Base-by-base conservation (phyloP, 2,329 filamentous ascomycete genomes). In the Sclerotinia subarctica region DNA sequence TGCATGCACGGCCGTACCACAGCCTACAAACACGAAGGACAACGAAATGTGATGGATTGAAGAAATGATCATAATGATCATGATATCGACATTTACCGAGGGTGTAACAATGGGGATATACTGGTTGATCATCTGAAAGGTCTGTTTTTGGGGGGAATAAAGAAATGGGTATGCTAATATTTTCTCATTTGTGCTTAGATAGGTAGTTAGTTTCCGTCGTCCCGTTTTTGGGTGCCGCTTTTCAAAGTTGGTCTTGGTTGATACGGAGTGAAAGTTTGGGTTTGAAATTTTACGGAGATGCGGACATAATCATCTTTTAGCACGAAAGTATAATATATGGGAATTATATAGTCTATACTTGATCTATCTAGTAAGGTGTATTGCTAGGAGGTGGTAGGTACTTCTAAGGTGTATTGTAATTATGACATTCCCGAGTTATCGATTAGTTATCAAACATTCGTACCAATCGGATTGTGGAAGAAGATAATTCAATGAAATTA, bases 1-100 rank as follows among this genome's bases (percentile, higher is more conserved):
- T 64, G 44, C 44, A 57, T 68, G 51, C 59, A 68, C 66, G 59
- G 59, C 59, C 42, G 66, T 68, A 64, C 58, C 59, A 64, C 59
- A 56, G 59, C 66, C 66, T 35, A 63, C 46, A n/a, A 46, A n/a
- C 57, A 46, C 11, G 35, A 38, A 13, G 57, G 51, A 54, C 42
- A 64, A 44, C 42, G 38, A 26, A 65, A 66, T 60, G 42, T 51
- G 56, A 66, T 29, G 42, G 44, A 24, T 38, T 21, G 19, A 10
- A 38, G n/a, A 52, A 52, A 38, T 52, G 11, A 42, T 62, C 29
- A 24, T 35, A n/a, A 38, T 42, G 21, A 4, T 42, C 26, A 54
- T 54, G 15, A 42, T 17, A 42, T 42, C 42, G n/a, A 26, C 24
- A 42, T n/a, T 35, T 49, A 1, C 46, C 59, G 46, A 62, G 59